Conservation (phyloP, 2,329 filamentous ascomycete species). For the Epicoccum nigrum region DNA sequence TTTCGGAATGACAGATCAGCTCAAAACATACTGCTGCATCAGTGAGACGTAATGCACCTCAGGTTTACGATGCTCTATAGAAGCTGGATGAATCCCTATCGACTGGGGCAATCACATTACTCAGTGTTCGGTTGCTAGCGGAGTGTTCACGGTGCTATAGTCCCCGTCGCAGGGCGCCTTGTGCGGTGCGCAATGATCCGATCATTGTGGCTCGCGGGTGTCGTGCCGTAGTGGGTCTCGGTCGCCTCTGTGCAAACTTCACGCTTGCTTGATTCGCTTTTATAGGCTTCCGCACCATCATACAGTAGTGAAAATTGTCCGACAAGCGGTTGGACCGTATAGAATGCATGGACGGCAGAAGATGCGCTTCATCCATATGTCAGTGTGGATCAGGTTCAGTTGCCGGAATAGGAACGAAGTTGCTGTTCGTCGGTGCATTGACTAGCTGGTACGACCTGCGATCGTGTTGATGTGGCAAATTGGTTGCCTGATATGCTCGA, state of each 20-base stretch:
- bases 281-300: not conserved
- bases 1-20: not conserved
- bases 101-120: no score
- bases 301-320: not conserved
- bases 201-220: not conserved
- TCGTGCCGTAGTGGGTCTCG: not conserved
- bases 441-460: slow-evolving; percentile 1
- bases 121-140: no score
- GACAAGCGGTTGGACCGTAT: not conserved
- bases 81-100: no score
- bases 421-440: not conserved
- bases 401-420: not conserved
- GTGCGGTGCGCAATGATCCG: not conserved
- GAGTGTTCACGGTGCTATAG: not conserved
- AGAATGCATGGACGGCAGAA: no score
- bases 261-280: not conserved
- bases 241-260: not conserved
- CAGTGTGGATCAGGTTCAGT: no score
- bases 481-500: slow-evolving; percentile 2
- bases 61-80: no score
- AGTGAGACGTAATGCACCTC: no score
- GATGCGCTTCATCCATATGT: no score
- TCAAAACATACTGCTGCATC: not conserved
- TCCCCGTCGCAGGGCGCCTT: not conserved
- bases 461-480: slow-evolving; percentile 3